These are phyloP conservation scores for Aureobasidium mangrovei DNA, from an alignment of 2,329 filamentous ascomycete species.

Conservation along the genomic window DNA sequence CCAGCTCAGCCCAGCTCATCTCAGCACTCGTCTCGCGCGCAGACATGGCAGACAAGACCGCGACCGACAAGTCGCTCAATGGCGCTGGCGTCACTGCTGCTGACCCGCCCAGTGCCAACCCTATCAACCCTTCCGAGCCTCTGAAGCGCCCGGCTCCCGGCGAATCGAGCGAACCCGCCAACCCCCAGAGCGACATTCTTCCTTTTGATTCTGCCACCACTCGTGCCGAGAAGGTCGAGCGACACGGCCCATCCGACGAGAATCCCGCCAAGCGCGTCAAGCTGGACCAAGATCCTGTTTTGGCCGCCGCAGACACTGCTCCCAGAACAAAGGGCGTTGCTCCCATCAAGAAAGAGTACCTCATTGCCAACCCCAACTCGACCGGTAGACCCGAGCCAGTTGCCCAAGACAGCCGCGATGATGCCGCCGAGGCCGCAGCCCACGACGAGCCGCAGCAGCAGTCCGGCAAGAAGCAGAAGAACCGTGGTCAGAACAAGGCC, in stretches of 20 bases:
- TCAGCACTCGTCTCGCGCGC: neutral
- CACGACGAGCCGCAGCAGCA: constrained; percentile 30
- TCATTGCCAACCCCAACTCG: constrained; percentile 23
- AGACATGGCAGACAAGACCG: neutral
- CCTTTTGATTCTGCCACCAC: constrained; percentile 31
- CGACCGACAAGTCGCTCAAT: neutral
- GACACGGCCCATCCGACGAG: constrained; percentile 28
- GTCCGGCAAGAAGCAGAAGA: constrained; percentile 43
- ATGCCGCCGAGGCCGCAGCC: constrained; percentile 43
- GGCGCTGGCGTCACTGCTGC: neutral
- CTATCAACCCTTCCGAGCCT: constrained; percentile 19
- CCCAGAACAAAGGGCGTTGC: constrained; percentile 49
- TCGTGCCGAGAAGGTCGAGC: constrained; percentile 33
- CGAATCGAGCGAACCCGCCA: constrained; percentile 19
- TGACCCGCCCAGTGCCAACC: constrained; percentile 16
- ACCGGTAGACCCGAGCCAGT: constrained; percentile 14
- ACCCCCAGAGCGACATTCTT: constrained; percentile 28
- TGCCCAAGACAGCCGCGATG: constrained; percentile 26
- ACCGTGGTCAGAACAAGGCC: constrained; percentile 71
- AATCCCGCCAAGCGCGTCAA: constrained; percentile 32
- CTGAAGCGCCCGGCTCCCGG: constrained; percentile 20
- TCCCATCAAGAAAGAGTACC: constrained; percentile 64
- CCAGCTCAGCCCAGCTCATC: too few species aligned
- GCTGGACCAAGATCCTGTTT: constrained; percentile 24
- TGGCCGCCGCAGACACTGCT: constrained; percentile 23